phyloP scores from a whole-genome alignment of 371 early-diverging fungal species.

The Apophysomyces ossiformis region DNA sequence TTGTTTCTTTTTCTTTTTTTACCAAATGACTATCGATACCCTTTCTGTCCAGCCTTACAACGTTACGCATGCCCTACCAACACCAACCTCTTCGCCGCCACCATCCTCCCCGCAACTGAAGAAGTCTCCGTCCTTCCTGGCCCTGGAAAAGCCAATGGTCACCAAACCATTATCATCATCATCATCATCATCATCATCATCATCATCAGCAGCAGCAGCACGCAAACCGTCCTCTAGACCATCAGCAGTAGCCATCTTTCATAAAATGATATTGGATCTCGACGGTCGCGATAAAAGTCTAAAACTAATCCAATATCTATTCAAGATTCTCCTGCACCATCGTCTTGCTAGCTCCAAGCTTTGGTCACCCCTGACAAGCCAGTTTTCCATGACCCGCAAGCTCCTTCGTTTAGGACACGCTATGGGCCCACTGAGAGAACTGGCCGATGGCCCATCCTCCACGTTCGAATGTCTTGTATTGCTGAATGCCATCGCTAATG shows the following conservation, averaged over 20 bases:
- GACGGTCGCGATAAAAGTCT: constrained; percentile 89
- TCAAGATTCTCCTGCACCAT: constrained; percentile 67
- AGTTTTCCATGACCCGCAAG: constrained; percentile 78
- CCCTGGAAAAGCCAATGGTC: constrained; percentile 6
- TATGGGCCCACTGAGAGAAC: constrained; percentile 59
- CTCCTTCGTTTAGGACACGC: constrained; percentile 71
- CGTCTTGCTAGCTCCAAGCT: constrained; percentile 42
- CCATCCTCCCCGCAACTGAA: constrained; percentile 11
- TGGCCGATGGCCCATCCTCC: constrained; percentile 19
- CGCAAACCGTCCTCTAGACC: neutral
- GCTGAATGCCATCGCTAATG: constrained; percentile 63
- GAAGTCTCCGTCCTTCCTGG: constrained; percentile 10
- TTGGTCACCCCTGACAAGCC: constrained; percentile 60
- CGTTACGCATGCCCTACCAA: constrained; percentile 19
- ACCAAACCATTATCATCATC: constrained; percentile 1
- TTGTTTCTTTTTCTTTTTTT: constrained; percentile 14
- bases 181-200: neutral
- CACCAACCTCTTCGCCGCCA: constrained; percentile 31
- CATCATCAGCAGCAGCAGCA: neutral
- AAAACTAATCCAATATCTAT: constrained; percentile 77
- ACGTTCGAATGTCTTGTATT: constrained; percentile 19
- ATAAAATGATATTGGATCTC: constrained; percentile 47
- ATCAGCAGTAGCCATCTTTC: constrained; percentile 12
- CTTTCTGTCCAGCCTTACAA: constrained; percentile 5
- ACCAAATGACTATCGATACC: constrained; percentile 7